Conservation (phyloP, 1,284 basidiomycete species). For the Coniferiporia sulphurascens region DNA sequence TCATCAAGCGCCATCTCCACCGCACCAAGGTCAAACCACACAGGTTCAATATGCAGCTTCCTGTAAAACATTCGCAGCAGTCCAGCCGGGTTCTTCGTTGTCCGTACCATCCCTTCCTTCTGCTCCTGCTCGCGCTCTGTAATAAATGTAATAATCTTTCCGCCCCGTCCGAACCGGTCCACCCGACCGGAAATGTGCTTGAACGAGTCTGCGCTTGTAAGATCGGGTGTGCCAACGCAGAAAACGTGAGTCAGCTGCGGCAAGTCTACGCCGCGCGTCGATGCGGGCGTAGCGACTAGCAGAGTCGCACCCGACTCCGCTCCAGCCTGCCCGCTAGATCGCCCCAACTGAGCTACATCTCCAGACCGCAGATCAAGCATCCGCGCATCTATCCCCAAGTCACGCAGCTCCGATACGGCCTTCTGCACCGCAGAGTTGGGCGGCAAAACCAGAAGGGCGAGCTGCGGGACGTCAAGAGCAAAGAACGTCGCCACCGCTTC, state of each 20-base stretch:
- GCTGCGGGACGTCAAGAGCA: slow-evolving; percentile 63
- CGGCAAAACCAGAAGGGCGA: slow-evolving; percentile 63
- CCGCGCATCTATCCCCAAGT: slow-evolving; percentile 63
- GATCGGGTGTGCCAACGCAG: slow-evolving; percentile 56
- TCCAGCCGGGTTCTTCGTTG: slow-evolving; percentile 36
- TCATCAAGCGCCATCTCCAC: not conserved
- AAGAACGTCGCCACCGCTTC: slow-evolving; percentile 68
- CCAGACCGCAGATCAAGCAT: slow-evolving; percentile 46
- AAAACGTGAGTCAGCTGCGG: slow-evolving; percentile 70
- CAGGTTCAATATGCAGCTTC: slow-evolving; percentile 36
- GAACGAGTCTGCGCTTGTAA: slow-evolving; percentile 52
- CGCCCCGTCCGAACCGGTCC: slow-evolving; percentile 60
- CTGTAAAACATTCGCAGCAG: slow-evolving; percentile 42
- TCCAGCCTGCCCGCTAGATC: slow-evolving; percentile 34
- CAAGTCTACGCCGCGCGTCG: slow-evolving; percentile 67
- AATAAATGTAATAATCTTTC: slow-evolving; percentile 59
- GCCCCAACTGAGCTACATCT: slow-evolving; percentile 32
- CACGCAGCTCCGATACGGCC: slow-evolving; percentile 56
- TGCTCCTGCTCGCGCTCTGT: slow-evolving; percentile 24
- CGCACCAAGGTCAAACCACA: slow-evolving; percentile 23
- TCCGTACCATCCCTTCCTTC: slow-evolving; percentile 25
- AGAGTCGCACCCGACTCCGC: slow-evolving; percentile 47
- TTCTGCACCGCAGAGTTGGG: slow-evolving; percentile 53
- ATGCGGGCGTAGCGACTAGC: slow-evolving; percentile 62
- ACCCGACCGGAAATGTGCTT: slow-evolving; percentile 71